Evolutionary conservation across 805 yeast genomes (phyloP), one percentile per base, ranked within the genome.

Genomic region (Starmerella geochares): DNA sequence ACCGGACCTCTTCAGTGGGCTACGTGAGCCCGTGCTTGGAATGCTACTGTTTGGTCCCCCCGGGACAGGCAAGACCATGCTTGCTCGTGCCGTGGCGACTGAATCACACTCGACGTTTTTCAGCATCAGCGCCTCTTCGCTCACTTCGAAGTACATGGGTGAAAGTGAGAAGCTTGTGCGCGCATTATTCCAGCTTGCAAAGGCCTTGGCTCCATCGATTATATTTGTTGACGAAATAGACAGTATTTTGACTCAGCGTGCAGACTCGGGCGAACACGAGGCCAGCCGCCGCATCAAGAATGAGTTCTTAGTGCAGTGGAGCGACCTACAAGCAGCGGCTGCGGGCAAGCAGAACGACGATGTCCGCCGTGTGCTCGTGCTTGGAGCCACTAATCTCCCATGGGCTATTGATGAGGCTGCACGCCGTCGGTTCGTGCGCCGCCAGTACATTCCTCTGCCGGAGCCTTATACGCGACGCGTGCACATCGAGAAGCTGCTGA

Each of bases 371-470:
- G 97, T 90, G 3, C 70, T 92, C 33, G 94, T 90, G 3, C 68
- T 92, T 36, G 97, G 96, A 0, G 96, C 97, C 1, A 90, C 97
- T 0, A 92, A 90, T 64, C 65, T 90, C 54, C 98, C 98, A 0
- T 90, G 98, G 98, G 83, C 86, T 1, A 87, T 60, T 53, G 98
- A 90, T 65, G 97, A 92, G 61, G 96, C 96, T 2, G 96, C 97
- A 0, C 72, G 96, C 60, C 76, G 97, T 64, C 73, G 97, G 54
- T 90, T 90, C 67, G 94, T 86, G 6, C 77, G 94, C 60, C 72
- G 96, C 46, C 94, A 86, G 61, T 88, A 92, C 66, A 88, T 92
- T 48, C 97, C 97, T 3, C 70, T 92, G 41, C 97, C 98, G 0
- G 97, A 88, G 62, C 75, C 71, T 21, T 88, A 82, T 57, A 86